Percentiles rank a stretch among this genome's conserved stretches.
These are phyloP conservation scores for Staphylotrichum longicolle DNA, from an alignment of 495 filamentous ascomycete genomes.

Conservation along the genomic window DNA sequence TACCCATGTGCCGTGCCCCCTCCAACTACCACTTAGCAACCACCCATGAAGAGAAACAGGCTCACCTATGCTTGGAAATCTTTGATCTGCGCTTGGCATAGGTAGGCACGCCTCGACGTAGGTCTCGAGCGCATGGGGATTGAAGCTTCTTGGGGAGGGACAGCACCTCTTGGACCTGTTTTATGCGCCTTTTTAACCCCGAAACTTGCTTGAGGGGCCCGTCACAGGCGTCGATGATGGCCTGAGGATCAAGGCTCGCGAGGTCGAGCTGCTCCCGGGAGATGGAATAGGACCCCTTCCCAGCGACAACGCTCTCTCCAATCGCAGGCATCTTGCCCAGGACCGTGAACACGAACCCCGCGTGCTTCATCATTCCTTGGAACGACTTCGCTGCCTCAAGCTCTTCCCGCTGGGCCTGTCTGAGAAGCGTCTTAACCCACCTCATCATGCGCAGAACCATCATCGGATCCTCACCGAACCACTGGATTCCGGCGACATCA, in stretches of 20 bases:
- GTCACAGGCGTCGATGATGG: not conserved
- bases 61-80: not conserved
- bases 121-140: not conserved
- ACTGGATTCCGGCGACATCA: not conserved
- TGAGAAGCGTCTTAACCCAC: not conserved
- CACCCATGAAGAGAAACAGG: too few species aligned
- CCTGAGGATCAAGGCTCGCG: not conserved
- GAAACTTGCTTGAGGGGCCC: constrained; percentile 8
- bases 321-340: not conserved
- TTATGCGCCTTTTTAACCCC: not conserved
- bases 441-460: not conserved
- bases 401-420: not conserved
- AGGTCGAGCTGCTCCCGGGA: constrained; percentile 6
- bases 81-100: not conserved
- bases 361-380: not conserved
- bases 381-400: not conserved
- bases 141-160: not conserved
- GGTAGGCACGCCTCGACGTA: not conserved
- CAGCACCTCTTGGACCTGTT: not conserved
- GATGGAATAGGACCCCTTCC: constrained; percentile 10
- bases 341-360: not conserved
- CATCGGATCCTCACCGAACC: not conserved
- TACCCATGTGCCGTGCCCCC: too few species aligned
- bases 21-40: too few species aligned
- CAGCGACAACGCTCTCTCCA: not conserved